Conservation (phyloP, 495 filamentous ascomycete species). For the Penicillium verhagenii region DNA sequence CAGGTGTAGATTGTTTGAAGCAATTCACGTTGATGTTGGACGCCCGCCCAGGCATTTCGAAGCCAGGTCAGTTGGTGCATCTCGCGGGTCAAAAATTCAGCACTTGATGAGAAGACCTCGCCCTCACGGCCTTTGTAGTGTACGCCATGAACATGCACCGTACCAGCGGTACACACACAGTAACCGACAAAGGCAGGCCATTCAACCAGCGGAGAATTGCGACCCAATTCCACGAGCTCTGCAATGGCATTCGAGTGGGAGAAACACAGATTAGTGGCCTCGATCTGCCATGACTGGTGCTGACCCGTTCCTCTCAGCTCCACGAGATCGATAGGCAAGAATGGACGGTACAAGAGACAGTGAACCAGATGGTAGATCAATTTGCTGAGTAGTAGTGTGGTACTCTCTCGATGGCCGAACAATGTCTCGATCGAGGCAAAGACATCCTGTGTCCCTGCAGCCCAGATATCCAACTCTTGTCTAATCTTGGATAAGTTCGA, state of each 20-base stretch:
- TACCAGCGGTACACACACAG: conserved; percentile 78
- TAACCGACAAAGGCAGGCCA: conserved; percentile 83
- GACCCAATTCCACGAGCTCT: conserved; percentile 76
- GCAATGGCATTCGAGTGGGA: conserved; percentile 83
- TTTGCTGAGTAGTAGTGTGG: conserved; percentile 75
- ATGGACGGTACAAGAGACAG: conserved; percentile 80
- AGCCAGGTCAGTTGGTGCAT: conserved; percentile 76
- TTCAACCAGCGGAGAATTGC: conserved; percentile 62
- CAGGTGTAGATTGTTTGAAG: conserved; percentile 70
- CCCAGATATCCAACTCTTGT: conserved; percentile 81
- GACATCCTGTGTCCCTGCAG: conserved; percentile 73
- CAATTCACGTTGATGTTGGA: conserved; percentile 75
- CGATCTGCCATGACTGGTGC: conserved; percentile 88
- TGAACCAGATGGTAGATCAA: conserved; percentile 82
- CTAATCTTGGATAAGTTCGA: conserved; percentile 83
- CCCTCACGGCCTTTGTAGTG: conserved; percentile 69
- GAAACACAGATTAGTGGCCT: conserved; percentile 83
- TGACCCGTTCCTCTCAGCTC: conserved; percentile 76
- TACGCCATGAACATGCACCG: conserved; percentile 80
- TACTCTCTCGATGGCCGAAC: conserved; percentile 75
- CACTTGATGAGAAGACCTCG: conserved; percentile 62
- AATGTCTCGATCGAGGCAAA: conserved; percentile 72
- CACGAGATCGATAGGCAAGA: conserved; percentile 77
- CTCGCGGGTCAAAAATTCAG: conserved; percentile 71
- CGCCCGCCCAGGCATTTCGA: conserved; percentile 69